These are phyloP conservation scores for Lecanicillium sp. DNA, from an alignment of 2,329 filamentous ascomycete genomes.

Conservation along the genomic window DNA sequence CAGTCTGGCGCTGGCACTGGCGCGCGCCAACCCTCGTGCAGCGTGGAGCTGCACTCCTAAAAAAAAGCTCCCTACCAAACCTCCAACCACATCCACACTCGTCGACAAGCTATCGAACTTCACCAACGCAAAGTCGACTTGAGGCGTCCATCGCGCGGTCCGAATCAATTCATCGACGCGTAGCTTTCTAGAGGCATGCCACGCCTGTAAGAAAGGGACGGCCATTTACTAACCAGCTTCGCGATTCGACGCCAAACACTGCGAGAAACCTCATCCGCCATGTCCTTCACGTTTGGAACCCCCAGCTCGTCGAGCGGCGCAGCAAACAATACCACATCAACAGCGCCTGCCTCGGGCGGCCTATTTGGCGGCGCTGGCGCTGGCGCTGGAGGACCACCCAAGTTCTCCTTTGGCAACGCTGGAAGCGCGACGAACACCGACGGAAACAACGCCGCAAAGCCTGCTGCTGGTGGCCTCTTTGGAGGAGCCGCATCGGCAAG, in stretches of 20 bases:
- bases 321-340: slow-evolving; percentile 22
- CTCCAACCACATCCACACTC: slow-evolving; percentile 4
- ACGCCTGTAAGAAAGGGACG: too few relatives aligned
- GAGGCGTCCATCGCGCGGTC: background rate
- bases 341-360: slow-evolving; percentile 28
- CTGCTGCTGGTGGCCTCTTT: slow-evolving; percentile 3
- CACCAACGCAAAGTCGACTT: background rate
- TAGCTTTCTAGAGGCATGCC: too few relatives aligned
- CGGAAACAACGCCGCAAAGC: background rate
- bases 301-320: slow-evolving; percentile 24
- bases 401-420: slow-evolving; percentile 23
- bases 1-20: background rate
- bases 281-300: slow-evolving; percentile 33
- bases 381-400: slow-evolving; percentile 10
- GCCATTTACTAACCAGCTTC: too few relatives aligned
- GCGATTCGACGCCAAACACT: too few relatives aligned
- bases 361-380: slow-evolving; percentile 19
- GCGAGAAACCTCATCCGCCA: slow-evolving; percentile 14
- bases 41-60: slow-evolving; percentile 4
- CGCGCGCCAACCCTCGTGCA: slow-evolving; percentile 6
- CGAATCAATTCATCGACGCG: background rate
- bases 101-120: background rate
- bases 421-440: slow-evolving; percentile 3
- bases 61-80: slow-evolving; percentile 9
- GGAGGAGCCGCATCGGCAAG: slow-evolving; percentile 8